Conservation (phyloP, 192 early-diverging fungal genomes). For the Paraglomus occultum region DNA sequence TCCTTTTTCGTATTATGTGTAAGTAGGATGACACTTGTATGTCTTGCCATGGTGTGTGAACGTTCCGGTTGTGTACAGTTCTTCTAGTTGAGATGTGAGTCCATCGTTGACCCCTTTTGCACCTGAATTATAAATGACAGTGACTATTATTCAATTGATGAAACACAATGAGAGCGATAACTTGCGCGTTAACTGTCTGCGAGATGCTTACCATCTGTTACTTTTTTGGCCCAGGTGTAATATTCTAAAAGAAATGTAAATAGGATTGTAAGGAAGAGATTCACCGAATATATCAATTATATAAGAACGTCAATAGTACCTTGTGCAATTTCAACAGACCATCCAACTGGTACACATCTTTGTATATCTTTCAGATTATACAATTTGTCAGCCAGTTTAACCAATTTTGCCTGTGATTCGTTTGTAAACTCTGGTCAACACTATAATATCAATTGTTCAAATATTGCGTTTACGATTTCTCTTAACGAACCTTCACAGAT, state of each 20-base stretch:
- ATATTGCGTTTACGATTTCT: not conserved
- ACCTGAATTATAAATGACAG: conserved; percentile 29
- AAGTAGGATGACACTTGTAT: conserved; percentile 24
- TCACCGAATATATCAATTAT: not conserved
- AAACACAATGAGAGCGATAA: not conserved
- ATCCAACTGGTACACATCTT: conserved; percentile 45
- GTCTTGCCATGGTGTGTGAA: conserved; percentile 30
- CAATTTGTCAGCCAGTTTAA: conserved; percentile 66
- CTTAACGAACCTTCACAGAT: conserved; percentile 39
- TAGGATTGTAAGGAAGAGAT: not conserved
- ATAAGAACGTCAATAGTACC: not conserved
- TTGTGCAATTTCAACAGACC: conserved; percentile 45
- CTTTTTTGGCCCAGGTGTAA: conserved; percentile 59
- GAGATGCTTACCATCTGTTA: conserved; percentile 46
- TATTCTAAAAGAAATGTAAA: conserved; percentile 38
- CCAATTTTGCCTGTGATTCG: conserved; percentile 52
- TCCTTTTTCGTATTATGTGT: too few species aligned
- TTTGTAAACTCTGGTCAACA: not conserved
- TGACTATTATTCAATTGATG: not conserved
- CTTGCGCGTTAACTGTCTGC: not conserved
- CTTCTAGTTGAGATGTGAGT: conserved; percentile 45
- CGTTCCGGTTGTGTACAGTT: conserved; percentile 40
- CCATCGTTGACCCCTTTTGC: conserved; percentile 39
- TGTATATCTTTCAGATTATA: conserved; percentile 60
- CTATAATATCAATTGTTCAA: not conserved